Percentiles rank a stretch among this genome's conserved stretches.
These are phyloP conservation scores for Clathrus columnatus DNA, from an alignment of 768 basidiomycete genomes.

Conservation along the genomic window DNA sequence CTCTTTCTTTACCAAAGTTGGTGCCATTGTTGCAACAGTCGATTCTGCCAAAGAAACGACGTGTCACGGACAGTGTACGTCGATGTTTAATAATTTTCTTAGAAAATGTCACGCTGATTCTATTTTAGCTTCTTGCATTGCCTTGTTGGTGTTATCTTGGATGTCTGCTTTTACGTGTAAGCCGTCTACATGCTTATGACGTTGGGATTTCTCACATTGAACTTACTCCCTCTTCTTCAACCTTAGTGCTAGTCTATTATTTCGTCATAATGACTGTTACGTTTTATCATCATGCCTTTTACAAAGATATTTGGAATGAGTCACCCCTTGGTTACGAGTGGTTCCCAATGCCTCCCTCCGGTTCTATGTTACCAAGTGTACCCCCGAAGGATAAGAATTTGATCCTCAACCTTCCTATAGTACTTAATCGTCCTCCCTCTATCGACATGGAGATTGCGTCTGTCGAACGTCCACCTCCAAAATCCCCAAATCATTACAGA, in stretches of 20 bases:
- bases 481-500: background rate
- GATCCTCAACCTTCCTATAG: too few species aligned
- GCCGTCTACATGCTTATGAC: constrained; percentile 5
- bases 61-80: constrained; percentile 31
- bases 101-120: too few species aligned
- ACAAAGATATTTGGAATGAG: constrained; percentile 1
- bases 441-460: background rate
- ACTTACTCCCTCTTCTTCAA: background rate
- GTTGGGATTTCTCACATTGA: background rate
- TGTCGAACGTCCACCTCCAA: background rate
- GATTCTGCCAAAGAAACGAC: constrained; percentile 31
- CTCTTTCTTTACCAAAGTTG: constrained; percentile 29
- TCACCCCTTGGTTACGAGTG: constrained; percentile 1
- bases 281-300: background rate
- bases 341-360: background rate
- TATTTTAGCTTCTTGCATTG: constrained; percentile 22
- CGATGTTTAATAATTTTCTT: background rate
- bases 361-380: background rate
- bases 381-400: too few species aligned
- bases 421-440: background rate
- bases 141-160: constrained; percentile 24
- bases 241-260: constrained; percentile 7
- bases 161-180: constrained; percentile 21
- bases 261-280: constrained; percentile 1
- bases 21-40: constrained; percentile 39